These are phyloP conservation scores for Hypoxylon sp. DNA, from an alignment of 2,329 filamentous ascomycete genomes.

Conservation along the genomic window DNA sequence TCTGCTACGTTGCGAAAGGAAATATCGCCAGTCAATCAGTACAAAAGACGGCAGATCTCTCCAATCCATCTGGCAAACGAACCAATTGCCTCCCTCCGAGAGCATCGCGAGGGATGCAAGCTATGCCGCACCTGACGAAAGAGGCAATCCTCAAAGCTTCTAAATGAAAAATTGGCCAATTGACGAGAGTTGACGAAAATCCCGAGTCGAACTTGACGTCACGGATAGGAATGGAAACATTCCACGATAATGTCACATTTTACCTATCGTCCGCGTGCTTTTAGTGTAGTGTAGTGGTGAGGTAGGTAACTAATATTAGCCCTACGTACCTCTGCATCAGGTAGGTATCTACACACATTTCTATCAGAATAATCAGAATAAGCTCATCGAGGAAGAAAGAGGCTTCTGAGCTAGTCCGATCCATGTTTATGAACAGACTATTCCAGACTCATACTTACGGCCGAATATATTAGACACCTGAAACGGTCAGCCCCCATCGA, in stretches of 20 bases:
- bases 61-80: not conserved
- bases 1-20: constrained; percentile 6
- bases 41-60: constrained; percentile 19
- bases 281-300: not conserved
- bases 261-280: not conserved
- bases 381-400: not conserved
- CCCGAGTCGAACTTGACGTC: constrained; percentile 18
- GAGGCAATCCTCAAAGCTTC: constrained; percentile 14
- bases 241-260: not conserved
- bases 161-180: not conserved
- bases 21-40: constrained; percentile 23
- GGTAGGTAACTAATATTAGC: not conserved
- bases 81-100: not conserved
- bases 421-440: not conserved
- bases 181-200: not conserved
- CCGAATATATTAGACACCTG: not conserved
- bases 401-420: not conserved
- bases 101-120: constrained; percentile 20
- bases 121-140: constrained; percentile 27
- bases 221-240: constrained; percentile 3
- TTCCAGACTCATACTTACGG: not conserved
- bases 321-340: not conserved
- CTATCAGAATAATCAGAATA: not conserved
- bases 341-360: not conserved
- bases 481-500: no score